A percentile compares a stretch with the other conserved stretches of the same genome.
Evolutionary conservation across 495 filamentous ascomycete species (phyloP).

Genomic region (Penicillium crystallinum): DNA sequence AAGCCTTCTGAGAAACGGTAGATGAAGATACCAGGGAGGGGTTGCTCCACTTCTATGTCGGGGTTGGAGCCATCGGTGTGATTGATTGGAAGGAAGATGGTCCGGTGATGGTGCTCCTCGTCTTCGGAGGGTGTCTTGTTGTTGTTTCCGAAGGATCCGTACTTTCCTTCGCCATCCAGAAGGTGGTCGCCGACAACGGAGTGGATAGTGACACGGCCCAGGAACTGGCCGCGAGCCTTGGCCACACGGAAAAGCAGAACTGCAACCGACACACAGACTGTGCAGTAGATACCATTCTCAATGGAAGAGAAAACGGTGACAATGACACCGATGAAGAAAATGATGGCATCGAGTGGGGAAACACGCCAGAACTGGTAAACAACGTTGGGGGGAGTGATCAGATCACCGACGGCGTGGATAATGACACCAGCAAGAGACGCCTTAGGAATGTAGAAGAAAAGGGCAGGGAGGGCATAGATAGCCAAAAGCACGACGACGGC

Average conservation of each 20-base stretch:
- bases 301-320: constrained; percentile 86
- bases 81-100: constrained; percentile 86
- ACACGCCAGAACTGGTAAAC: constrained; percentile 96
- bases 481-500: constrained; percentile 85
- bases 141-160: constrained; percentile 46
- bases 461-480: constrained; percentile 83
- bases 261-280: constrained; percentile 66
- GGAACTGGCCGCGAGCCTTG: constrained; percentile 79
- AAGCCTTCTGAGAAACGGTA: constrained; percentile 96
- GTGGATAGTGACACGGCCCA: constrained; percentile 84
- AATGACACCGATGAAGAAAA: constrained; percentile 92
- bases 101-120: constrained; percentile 43
- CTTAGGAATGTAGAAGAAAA: constrained; percentile 94
- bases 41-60: constrained; percentile 66
- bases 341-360: constrained; percentile 80
- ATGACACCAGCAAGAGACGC: constrained; percentile 88
- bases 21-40: constrained; percentile 94
- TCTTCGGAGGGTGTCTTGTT: constrained; percentile 29
- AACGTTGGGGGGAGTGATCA: constrained; percentile 90
- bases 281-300: constrained; percentile 89
- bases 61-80: constrained; percentile 91
- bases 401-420: constrained; percentile 92
- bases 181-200: constrained; percentile 83
- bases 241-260: constrained; percentile 83
- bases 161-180: constrained; percentile 55